Evolutionary conservation across 2,329 filamentous ascomycete genomes (phyloP).

Genomic region (Neofusicoccum sp.): DNA sequence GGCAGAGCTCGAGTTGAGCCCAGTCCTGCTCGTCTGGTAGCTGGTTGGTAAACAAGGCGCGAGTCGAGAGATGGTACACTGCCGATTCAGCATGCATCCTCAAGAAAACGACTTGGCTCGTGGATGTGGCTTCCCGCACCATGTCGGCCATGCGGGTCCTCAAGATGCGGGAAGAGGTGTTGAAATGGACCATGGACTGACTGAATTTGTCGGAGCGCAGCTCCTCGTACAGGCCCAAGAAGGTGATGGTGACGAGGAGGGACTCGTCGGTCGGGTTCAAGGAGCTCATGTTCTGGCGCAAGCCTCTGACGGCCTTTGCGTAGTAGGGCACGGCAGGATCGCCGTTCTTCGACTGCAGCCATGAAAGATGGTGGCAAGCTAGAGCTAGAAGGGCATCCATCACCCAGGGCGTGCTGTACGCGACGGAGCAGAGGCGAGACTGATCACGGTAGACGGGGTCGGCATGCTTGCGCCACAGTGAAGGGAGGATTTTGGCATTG

Average conservation of each 20-base stretch:
- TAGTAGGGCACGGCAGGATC: constrained; percentile 10
- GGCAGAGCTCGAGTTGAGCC: background rate
- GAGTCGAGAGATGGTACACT: constrained; percentile 14
- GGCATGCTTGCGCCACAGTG: constrained; percentile 1
- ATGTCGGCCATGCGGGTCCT: background rate
- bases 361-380: background rate
- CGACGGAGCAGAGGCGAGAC: background rate
- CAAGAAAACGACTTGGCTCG: background rate
- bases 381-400: background rate
- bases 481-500: background rate
- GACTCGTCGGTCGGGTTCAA: background rate
- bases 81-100: constrained; percentile 7
- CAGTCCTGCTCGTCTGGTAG: background rate
- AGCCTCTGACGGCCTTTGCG: constrained; percentile 3
- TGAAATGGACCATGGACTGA: constrained; percentile 1
- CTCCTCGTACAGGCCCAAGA: constrained; percentile 10
- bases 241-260: background rate
- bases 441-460: background rate
- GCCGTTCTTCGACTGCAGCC: background rate
- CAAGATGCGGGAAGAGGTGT: background rate
- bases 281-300: constrained; percentile 6
- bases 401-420: constrained; percentile 1
- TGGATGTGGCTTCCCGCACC: background rate
- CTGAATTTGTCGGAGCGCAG: constrained; percentile 9
- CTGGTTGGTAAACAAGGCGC: background rate